A percentile compares a stretch with the other conserved stretches of the same genome.
phyloP scores from a whole-genome alignment of 768 basidiomycete species.

The Lactifluus echinatus region DNA sequence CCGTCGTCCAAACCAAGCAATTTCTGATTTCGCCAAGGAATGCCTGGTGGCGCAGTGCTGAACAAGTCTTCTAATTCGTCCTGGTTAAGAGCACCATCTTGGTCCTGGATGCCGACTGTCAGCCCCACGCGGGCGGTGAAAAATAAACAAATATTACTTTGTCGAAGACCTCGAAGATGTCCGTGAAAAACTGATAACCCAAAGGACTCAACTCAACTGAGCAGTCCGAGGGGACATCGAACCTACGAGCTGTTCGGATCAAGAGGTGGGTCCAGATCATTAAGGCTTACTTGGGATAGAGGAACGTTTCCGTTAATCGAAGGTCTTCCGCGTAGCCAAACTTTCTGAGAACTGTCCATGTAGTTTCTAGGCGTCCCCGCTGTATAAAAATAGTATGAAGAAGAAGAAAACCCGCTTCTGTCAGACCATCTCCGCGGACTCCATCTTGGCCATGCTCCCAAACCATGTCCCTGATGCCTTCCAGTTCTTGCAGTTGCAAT shows the following conservation, averaged over 20 bases:
- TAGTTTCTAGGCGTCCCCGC: conserved; percentile 89
- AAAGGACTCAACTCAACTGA: conserved; percentile 91
- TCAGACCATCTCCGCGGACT: conserved; percentile 72
- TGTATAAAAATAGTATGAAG: conserved; percentile 97
- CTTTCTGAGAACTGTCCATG: conserved; percentile 91
- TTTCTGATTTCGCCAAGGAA: conserved; percentile 89
- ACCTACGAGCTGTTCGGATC: conserved; percentile 38
- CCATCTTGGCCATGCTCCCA: conserved; percentile 67
- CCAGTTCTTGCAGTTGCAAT: conserved; percentile 84
- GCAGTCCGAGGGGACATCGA: conserved; percentile 89
- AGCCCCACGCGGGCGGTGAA: not conserved
- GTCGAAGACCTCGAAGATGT: conserved; percentile 92
- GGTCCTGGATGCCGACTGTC: conserved; percentile 47
- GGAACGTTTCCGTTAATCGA: conserved; percentile 77
- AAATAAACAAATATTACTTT: conserved; percentile 56
- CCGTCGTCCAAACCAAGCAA: conserved; percentile 87
- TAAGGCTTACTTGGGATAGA: conserved; percentile 70
- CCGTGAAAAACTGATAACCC: conserved; percentile 95
- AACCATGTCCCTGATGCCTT: conserved; percentile 94
- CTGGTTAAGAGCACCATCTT: conserved; percentile 85
- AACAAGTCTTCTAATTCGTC: conserved; percentile 83
- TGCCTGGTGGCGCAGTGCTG: conserved; percentile 81
- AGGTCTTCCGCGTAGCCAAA: conserved; percentile 97
- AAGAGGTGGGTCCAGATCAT: conserved; percentile 15
- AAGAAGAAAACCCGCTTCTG: conserved; percentile 88